A percentile compares a stretch with the other conserved stretches of the same genome.
phyloP scores from a whole-genome alignment of 306 rosid genomes.

The Cercis canadensis region DNA sequence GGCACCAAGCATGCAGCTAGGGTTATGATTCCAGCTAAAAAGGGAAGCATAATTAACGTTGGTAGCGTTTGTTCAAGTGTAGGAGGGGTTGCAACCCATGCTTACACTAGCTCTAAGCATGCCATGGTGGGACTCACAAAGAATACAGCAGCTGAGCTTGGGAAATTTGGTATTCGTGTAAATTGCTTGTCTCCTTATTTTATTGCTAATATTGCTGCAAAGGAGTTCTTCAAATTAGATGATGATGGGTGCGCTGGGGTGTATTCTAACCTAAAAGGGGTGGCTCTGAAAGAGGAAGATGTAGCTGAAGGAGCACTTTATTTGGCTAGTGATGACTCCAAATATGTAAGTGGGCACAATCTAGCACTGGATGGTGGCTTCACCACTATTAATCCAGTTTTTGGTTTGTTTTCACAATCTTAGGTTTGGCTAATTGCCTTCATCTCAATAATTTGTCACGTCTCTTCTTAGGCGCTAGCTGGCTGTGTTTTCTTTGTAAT shows the following conservation, averaged over 20 bases:
- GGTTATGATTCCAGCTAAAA: conserved; percentile 34
- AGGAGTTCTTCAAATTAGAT: conserved; percentile 37
- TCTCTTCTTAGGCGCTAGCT: too few species aligned
- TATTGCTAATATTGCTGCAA: background rate
- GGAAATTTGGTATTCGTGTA: conserved; percentile 33
- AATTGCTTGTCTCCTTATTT: conserved; percentile 37
- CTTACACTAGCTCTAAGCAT: conserved; percentile 48
- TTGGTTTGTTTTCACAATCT: conserved; percentile 40
- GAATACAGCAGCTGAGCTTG: conserved; percentile 45
- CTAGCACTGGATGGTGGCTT: conserved; percentile 44
- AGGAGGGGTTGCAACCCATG: conserved; percentile 43
- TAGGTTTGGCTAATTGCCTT: background rate
- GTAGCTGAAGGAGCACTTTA: conserved; percentile 37
- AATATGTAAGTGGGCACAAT: conserved; percentile 42
- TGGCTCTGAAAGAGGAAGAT: conserved; percentile 33
- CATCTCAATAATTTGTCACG: too few species aligned
- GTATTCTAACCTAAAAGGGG: conserved; percentile 43
- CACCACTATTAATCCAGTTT: conserved; percentile 34
- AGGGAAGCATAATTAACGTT: conserved; percentile 39
- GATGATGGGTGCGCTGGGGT: conserved; percentile 15
- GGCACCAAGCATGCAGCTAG: conserved; percentile 45
- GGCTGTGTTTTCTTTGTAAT: too few species aligned
- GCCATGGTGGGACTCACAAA: conserved; percentile 36
- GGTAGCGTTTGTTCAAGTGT: conserved; percentile 38
- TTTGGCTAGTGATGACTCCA: conserved; percentile 48